A percentile compares a stretch with the other conserved stretches of the same genome.
These are phyloP conservation scores for Nicotiana sylvestris DNA, from an alignment of 257 asterid genomes.

Conservation along the genomic window DNA sequence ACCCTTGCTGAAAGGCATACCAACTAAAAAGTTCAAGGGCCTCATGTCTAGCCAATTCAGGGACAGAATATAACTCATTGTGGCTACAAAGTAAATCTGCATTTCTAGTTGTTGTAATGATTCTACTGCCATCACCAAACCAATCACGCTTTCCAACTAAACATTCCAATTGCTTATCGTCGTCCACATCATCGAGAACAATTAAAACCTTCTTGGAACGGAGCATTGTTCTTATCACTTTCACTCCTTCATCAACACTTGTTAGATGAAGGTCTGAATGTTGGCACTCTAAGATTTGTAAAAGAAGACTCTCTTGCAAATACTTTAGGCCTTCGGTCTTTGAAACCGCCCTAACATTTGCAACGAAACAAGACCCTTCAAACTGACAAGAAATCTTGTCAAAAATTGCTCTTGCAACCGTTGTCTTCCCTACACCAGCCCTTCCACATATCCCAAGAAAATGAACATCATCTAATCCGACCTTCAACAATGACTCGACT, in stretches of 20 bases:
- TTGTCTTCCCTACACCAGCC: constrained; percentile 14
- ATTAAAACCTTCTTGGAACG: not conserved
- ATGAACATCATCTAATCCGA: not conserved
- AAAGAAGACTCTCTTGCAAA: constrained; percentile 6
- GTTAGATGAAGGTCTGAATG: not conserved
- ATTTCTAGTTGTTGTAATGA: not conserved
- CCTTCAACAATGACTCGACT: not conserved
- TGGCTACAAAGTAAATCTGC: not conserved
- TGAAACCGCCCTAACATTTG: not conserved
- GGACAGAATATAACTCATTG: not conserved
- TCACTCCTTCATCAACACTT: not conserved
- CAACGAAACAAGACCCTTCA: constrained; percentile 10
- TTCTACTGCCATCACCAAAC: constrained; percentile 12
- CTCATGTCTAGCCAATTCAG: not conserved
- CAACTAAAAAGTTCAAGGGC: constrained; percentile 2
- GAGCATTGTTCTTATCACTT: not conserved
- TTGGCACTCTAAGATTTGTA: not conserved
- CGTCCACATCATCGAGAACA: constrained; percentile 9
- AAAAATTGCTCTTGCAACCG: constrained; percentile 2
- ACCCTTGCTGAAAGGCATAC: not conserved
- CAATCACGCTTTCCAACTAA: not conserved
- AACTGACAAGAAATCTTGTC: not conserved
- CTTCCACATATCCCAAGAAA: constrained; percentile 8
- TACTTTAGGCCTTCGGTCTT: not conserved
- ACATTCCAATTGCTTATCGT: not conserved